Percentiles rank a stretch among this genome's conserved stretches.
Evolutionary conservation across 1,139 yeast genomes (phyloP).

Genomic region (Pichia norvegensis): DNA sequence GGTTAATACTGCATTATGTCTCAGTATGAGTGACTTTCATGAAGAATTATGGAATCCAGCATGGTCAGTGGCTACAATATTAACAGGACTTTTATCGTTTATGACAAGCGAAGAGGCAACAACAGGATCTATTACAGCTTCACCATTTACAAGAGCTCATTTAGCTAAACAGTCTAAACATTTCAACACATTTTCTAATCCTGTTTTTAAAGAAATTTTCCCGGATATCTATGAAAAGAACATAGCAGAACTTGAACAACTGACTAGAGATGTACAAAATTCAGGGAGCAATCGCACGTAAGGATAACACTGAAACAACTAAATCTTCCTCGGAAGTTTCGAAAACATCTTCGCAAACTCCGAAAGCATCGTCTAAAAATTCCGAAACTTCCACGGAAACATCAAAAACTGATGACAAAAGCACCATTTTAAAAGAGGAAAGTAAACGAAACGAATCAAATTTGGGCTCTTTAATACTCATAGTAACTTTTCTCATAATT

Average conservation of each 20-base stretch:
- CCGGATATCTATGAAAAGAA: conserved; percentile 58
- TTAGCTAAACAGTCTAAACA: conserved; percentile 48
- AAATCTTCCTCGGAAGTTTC: background rate
- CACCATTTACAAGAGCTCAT: conserved; percentile 37
- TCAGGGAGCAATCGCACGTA: background rate
- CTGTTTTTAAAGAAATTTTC: conserved; percentile 53
- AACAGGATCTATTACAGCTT: conserved; percentile 52
- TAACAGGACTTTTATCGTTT: conserved; percentile 77
- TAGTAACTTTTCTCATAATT: too few species aligned
- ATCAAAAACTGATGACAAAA: background rate
- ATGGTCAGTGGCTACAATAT: conserved; percentile 84
- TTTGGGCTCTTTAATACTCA: background rate
- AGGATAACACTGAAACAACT: background rate
- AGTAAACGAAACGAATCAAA: background rate
- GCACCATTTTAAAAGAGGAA: background rate
- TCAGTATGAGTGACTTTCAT: conserved; percentile 87
- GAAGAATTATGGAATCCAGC: conserved; percentile 95
- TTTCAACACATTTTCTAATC: conserved; percentile 53
- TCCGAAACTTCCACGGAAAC: background rate
- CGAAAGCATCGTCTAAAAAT: background rate
- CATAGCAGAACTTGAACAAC: conserved; percentile 19
- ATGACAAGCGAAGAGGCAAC: conserved; percentile 62
- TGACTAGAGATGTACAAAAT: background rate
- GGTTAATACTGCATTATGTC: conserved; percentile 70
- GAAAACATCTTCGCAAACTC: background rate